phyloP scores from a whole-genome alignment of 2,329 filamentous ascomycete genomes.

The Lecanicillium sp. region DNA sequence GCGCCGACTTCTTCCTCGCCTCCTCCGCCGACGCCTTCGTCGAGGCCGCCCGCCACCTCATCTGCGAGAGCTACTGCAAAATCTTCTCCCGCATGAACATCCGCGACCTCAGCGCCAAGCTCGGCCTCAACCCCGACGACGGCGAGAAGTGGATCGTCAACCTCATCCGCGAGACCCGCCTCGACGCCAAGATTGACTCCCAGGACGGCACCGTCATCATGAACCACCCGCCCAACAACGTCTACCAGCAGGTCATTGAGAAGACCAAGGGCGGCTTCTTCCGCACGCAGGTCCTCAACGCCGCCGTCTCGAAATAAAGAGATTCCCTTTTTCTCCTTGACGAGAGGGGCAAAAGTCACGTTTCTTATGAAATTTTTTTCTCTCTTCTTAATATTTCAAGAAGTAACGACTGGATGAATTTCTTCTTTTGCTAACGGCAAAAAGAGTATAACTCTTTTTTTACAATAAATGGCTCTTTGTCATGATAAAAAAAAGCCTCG shows the following conservation, averaged over 20 bases:
- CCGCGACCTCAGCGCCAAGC: constrained; percentile 85
- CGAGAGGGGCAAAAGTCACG: too few species aligned
- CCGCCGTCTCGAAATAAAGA: constrained; percentile 52
- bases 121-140: constrained; percentile 87
- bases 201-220: constrained; percentile 97
- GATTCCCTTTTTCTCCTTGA: neutral
- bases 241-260: constrained; percentile 99
- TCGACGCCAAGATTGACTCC: constrained; percentile 99
- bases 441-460: neutral
- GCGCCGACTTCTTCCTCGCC: constrained; percentile 91
- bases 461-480: constrained; percentile 17
- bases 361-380: neutral
- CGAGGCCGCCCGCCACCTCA: constrained; percentile 88
- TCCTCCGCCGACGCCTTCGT: constrained; percentile 82
- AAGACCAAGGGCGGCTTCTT: constrained; percentile 98
- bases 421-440: too few species aligned
- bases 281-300: constrained; percentile 86
- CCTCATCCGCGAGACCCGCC: constrained; percentile 91
- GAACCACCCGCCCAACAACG: constrained; percentile 98
- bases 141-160: constrained; percentile 99
- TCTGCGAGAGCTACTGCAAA: constrained; percentile 99
- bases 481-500: constrained; percentile 16
- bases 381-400: neutral
- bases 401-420: constrained; percentile 9
- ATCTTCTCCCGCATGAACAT: constrained; percentile 99